These are phyloP conservation scores for Pseudogymnoascus sp. DNA, from an alignment of 2,329 filamentous ascomycete genomes.

Conservation along the genomic window DNA sequence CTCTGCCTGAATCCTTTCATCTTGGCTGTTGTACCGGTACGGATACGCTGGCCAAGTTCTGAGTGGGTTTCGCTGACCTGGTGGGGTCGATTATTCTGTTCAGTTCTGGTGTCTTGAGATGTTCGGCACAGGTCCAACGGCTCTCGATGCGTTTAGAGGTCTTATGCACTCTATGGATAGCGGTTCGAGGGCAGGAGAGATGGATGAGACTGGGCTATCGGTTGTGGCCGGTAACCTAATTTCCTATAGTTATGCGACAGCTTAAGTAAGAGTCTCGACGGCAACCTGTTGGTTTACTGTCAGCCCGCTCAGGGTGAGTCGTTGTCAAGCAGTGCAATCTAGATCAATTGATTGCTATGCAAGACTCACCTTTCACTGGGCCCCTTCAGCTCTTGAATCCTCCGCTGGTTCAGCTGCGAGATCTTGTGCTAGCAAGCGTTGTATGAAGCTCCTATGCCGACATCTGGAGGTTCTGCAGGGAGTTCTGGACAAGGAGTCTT, in stretches of 20 bases:
- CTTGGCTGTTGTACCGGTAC: conserved; percentile 32
- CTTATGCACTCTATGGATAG: neutral
- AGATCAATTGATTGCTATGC: neutral
- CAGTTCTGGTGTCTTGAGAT: neutral
- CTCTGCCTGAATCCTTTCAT: conserved; percentile 98
- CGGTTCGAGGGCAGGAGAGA: neutral
- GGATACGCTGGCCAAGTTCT: neutral
- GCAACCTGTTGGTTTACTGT: neutral
- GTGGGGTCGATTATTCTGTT: neutral
- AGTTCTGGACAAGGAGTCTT: neutral
- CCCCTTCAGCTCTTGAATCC: conserved; percentile 6
- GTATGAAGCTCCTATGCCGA: conserved; percentile 4
- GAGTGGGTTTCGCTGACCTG: neutral
- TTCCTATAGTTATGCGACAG: conserved; percentile 2
- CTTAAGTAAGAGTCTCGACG: conserved; percentile 3
- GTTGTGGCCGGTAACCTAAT: conserved; percentile 5
- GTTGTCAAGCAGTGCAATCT: neutral
- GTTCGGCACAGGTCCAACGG: neutral
- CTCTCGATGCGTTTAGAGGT: neutral
- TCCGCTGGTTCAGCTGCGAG: neutral
- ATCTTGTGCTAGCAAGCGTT: conserved; percentile 5
- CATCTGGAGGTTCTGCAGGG: neutral
- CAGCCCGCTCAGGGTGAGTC: neutral
- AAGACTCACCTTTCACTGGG: conserved; percentile 3
- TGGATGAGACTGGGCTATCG: neutral